Evolutionary conservation across 768 basidiomycete genomes (phyloP).

Genomic region (Mycena albidolilacea): DNA sequence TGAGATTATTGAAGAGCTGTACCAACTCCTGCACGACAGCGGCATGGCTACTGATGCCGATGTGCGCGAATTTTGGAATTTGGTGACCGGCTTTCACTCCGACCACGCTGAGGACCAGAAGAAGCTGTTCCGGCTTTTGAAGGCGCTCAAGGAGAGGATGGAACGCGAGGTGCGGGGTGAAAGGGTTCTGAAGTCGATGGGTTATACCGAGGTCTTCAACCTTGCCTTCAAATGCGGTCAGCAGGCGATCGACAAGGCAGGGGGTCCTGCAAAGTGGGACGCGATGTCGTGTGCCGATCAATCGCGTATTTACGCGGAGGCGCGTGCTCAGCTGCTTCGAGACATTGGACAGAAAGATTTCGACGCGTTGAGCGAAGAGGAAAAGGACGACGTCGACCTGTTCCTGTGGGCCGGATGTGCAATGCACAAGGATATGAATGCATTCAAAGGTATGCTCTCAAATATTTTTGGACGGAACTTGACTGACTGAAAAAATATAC

Average conservation of each 20-base stretch:
- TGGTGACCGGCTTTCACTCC: neutral
- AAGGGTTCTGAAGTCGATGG: neutral
- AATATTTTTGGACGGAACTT: no score
- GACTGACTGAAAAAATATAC: no score
- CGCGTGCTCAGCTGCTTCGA: neutral
- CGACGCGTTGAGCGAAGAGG: neutral
- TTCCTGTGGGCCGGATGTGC: neutral
- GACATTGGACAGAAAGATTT: neutral
- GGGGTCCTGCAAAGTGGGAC: neutral
- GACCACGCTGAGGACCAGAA: neutral
- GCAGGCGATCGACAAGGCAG: neutral
- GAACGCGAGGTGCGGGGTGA: neutral
- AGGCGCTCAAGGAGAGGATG: neutral
- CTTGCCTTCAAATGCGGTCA: neutral
- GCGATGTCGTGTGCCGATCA: neutral
- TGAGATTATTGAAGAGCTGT: neutral
- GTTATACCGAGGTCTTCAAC: neutral
- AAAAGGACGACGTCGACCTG: neutral
- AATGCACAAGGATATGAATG: neutral
- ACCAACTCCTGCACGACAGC: neutral
- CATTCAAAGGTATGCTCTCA: neutral
- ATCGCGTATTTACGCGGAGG: neutral
- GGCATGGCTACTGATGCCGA: neutral
- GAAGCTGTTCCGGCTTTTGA: neutral
- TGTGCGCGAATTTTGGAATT: neutral